Conservation (phyloP, 2,329 filamentous ascomycete species). For the Apiospora rasikravindrae region DNA sequence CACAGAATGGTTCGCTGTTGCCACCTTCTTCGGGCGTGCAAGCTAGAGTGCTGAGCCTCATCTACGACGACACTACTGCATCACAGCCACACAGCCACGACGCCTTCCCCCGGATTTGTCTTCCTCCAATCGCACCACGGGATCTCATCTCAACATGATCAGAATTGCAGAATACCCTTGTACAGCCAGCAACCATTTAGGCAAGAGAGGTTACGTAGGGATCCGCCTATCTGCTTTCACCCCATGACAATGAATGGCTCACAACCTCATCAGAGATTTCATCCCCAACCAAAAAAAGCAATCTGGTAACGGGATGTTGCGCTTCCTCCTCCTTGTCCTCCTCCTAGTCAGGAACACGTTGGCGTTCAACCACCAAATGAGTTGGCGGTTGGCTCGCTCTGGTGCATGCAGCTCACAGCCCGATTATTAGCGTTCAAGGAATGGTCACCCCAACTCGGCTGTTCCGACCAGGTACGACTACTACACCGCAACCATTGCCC, state of each 20-base stretch:
- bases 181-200: too few relatives aligned
- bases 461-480: not conserved
- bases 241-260: not conserved
- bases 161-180: not conserved
- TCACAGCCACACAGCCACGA: not conserved
- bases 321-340: not conserved
- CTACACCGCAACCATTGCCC: not conserved
- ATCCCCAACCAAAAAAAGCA: not conserved
- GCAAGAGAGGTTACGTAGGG: not conserved
- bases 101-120: not conserved
- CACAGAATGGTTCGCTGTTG: not conserved
- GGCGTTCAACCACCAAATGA: not conserved
- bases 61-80: not conserved
- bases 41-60: slow-evolving; percentile 7
- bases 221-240: not conserved
- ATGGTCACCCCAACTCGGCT: not conserved
- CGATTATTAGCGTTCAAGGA: not conserved
- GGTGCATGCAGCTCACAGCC: not conserved
- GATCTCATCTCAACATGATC: not conserved
- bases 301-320: not conserved
- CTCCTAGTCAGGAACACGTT: slow-evolving; percentile 9
- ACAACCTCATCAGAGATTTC: not conserved
- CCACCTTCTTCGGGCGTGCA: not conserved
- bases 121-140: not conserved
- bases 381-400: not conserved